Evolutionary conservation across 352 stramenopile genomes (phyloP).

Genomic region (Phytophthora pseudosyringae): DNA sequence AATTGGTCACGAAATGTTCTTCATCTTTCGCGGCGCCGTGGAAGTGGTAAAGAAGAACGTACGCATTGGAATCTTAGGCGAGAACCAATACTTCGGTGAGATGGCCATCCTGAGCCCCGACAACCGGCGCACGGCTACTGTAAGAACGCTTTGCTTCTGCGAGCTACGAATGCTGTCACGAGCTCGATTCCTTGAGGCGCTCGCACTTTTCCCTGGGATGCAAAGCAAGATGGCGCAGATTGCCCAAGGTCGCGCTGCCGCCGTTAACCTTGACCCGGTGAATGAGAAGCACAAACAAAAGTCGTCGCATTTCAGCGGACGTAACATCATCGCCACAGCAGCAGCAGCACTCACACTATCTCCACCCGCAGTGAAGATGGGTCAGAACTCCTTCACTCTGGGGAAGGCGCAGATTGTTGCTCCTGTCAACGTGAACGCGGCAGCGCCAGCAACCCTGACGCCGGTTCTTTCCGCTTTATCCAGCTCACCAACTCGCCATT

Average conservation of each 20-base stretch:
- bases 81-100: slow-evolving; percentile 84
- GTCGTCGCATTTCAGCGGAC: slow-evolving; percentile 19
- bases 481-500: slow-evolving; percentile 13
- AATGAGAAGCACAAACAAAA: slow-evolving; percentile 32
- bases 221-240: slow-evolving; percentile 68
- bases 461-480: neutral
- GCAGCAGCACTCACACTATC: slow-evolving; percentile 24
- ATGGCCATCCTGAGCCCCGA: slow-evolving; percentile 77
- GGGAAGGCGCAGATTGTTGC: slow-evolving; percentile 3
- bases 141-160: slow-evolving; percentile 76
- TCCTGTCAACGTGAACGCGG: neutral
- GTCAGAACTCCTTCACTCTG: neutral
- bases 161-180: slow-evolving; percentile 68
- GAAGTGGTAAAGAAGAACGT: slow-evolving; percentile 47
- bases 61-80: slow-evolving; percentile 62
- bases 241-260: slow-evolving; percentile 37
- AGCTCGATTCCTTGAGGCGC: slow-evolving; percentile 61
- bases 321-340: slow-evolving; percentile 17
- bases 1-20: slow-evolving; percentile 77
- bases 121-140: slow-evolving; percentile 61
- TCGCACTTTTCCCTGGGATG: slow-evolving; percentile 59
- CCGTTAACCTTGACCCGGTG: slow-evolving; percentile 10
- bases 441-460: neutral
- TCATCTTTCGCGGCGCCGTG: slow-evolving; percentile 74
- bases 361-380: slow-evolving; percentile 9